Evolutionary conservation across 768 basidiomycete genomes (phyloP).

Genomic region (Lenzites betulinus): DNA sequence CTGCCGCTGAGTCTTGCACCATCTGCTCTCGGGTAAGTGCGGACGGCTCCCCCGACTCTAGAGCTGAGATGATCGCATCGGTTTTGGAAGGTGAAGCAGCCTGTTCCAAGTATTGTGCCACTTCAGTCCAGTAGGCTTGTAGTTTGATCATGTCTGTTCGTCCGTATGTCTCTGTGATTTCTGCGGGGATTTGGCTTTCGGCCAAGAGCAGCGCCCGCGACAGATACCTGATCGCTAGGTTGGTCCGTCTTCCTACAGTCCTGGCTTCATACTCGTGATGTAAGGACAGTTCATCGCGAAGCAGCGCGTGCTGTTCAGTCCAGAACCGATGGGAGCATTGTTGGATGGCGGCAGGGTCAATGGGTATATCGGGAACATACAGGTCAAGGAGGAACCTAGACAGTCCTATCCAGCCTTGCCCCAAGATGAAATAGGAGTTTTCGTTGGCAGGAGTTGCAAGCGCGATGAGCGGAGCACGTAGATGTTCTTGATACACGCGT

Average conservation of each 20-base stretch:
- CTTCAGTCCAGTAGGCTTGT: slow-evolving; percentile 72
- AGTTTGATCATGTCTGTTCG: slow-evolving; percentile 46
- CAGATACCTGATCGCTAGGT: slow-evolving; percentile 51
- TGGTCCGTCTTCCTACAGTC: slow-evolving; percentile 57
- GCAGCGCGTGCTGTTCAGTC: slow-evolving; percentile 39
- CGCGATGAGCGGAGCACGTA: slow-evolving; percentile 6
- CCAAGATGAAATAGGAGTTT: slow-evolving; percentile 29
- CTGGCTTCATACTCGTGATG: slow-evolving; percentile 57
- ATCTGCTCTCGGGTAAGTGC: slow-evolving; percentile 62
- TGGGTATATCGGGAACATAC: slow-evolving; percentile 78
- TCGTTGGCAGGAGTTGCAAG: background rate
- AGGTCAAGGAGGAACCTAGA: slow-evolving; percentile 64
- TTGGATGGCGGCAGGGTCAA: slow-evolving; percentile 82
- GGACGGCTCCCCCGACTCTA: slow-evolving; percentile 40
- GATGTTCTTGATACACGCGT: slow-evolving; percentile 1
- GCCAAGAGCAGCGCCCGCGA: slow-evolving; percentile 34
- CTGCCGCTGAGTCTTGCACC: slow-evolving; percentile 75
- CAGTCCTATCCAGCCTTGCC: slow-evolving; percentile 60
- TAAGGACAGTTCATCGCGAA: slow-evolving; percentile 53
- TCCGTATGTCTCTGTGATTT: slow-evolving; percentile 30
- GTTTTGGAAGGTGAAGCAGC: slow-evolving; percentile 52
- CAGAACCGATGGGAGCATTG: slow-evolving; percentile 48
- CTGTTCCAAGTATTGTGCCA: slow-evolving; percentile 71
- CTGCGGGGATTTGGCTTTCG: slow-evolving; percentile 30
- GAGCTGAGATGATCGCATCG: slow-evolving; percentile 43